Base-by-base conservation (phyloP, 306 rosid species). In the Casuarina cunninghamiana region DNA sequence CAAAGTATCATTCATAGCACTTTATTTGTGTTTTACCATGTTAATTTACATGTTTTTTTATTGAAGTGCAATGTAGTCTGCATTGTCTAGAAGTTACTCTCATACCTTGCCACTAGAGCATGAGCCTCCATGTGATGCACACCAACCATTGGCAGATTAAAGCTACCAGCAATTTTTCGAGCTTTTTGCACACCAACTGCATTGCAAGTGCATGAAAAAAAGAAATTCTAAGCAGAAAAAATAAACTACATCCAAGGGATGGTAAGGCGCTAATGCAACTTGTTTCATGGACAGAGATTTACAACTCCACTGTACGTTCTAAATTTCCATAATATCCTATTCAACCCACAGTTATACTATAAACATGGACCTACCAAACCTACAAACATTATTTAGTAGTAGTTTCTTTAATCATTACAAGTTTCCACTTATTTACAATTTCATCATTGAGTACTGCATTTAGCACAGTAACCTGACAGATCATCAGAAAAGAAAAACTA, bases 81-180 rank as follows among this genome's bases (percentile, higher is more conserved):
- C 37, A 75, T 39, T 66, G 61, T 38, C 38, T 65, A 61, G 53
- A 54, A 55, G 75, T 13, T 72, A 60, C 17, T 54, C 78, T 10
- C 69, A 46, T 87, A 92, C 97, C 98, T 95, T 78, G 97, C 97
- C 49, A 95, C 97, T n/a, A 95, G 86, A 83, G 97, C 97, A 91
- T 92, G 97, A 81, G 97, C 98, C 77, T 95, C 98, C 97, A 92
- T 95, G 84, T 95, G 98, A 93, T 95, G 97, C 65, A 95, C 83
- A 78, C 97, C 97, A 82, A 93, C 58, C 53, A 95, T 88, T 39
- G 98, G 98, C 67, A 95, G 84, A 76, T 72, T 82, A 80, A 79
- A 88, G 58, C 76, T 71, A 58, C 97, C 87, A 12, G 97, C 91
- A 82, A 90, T 77, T 84, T 85, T 86, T 37, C 91, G 87, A 16